Base-by-base conservation (phyloP, 345 rosid genomes). In the Salix dunnii region DNA sequence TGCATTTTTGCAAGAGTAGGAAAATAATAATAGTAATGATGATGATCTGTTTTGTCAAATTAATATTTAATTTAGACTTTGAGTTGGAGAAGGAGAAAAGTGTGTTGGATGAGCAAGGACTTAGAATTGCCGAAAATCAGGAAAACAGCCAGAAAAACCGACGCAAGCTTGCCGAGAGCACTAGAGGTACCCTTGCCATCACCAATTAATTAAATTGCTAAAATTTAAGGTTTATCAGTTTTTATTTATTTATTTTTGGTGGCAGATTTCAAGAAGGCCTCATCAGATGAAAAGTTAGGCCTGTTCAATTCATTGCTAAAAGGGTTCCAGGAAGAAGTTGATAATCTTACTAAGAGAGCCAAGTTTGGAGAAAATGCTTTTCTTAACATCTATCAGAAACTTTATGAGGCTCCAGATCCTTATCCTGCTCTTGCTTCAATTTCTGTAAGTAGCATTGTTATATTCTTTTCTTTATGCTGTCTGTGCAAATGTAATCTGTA, bases 341-440 rank as follows among this genome's bases (percentile, higher is more conserved):
- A 96, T 87, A 96, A 94, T 85, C 91, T 96, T 71, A 96, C 99
- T 76, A 96, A 96, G 89, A 94, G 99, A 84, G 98, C 98, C 38
- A 96, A 96, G 80, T 92, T 89, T 85, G 98, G 98, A 77, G 98
- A 96, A 82, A 96, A 96, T 87, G 90, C 98, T 74, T 94, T 96
- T 86, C 94, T 94, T 63, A 93, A 94, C 83, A 91, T 96, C 76
- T 96, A 96, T 85, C 99, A 96, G 81, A 96, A 96, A 75, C 93
- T 96, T 49, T 96, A 96, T 82, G 98, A 96, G 89, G 99, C 99
- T 74, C 99, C 99, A 31, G 99, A 96, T 86, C 99, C 98, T 74
- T 92, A 86, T 87, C 97, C 92, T 6, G 90, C 98, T 76, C 95
- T 96, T 83, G 97, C 95, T 79, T 92, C 98, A 28, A 89, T 89